Evolutionary conservation across 352 stramenopile species (phyloP), one percentile per base, ranked within the genome.

Genomic region (Globisporangium nodosum): DNA sequence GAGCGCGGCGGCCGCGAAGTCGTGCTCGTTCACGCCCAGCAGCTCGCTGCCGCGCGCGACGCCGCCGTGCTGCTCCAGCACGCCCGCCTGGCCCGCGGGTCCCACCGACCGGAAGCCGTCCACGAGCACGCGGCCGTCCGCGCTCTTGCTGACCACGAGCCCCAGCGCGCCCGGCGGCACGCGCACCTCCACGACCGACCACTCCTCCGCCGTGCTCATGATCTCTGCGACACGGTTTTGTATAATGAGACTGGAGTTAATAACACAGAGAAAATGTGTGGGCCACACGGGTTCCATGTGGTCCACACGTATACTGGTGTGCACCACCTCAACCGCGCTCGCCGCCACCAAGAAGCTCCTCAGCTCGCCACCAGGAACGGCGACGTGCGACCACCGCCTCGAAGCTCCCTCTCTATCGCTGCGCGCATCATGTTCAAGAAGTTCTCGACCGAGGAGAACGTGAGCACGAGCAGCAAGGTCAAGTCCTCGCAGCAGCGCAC

Each of bases 401-500:
- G 24, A 27, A 27, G 9, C 35, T 13, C 35, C 35, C 35, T 42
- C 35, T 42, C 12, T 13, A 42, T 42, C 35, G 35, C 12, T 42
- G 13, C 13, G 58, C 33, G 15, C 58, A 56, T 33, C 12, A 94
- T 98, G 93, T 99, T 98, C 73, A 98, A 98, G 81, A 90, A 85
- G 62, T 99, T 99, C 66, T 93, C 88, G 40, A 77, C 94, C 53
- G 87, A 92, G 9, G 92, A 97, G 65, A 90, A 98, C 77, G 80
- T 98, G 64, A 98, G 89, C 50, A 88, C 76, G 45, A 98, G 92
- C 68, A 98, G 95, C 66, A 96, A 99, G 78, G 88, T 99, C 52
- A 99, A 99, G 78, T 94, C 92, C 40, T 98, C 93, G 55, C 93
- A 98, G 50, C 96, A 98, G 80, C 88, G 97, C 35, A 90, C 82